Base-by-base conservation (phyloP, 1,284 basidiomycete species). In the Gymnopus androsaceus region DNA sequence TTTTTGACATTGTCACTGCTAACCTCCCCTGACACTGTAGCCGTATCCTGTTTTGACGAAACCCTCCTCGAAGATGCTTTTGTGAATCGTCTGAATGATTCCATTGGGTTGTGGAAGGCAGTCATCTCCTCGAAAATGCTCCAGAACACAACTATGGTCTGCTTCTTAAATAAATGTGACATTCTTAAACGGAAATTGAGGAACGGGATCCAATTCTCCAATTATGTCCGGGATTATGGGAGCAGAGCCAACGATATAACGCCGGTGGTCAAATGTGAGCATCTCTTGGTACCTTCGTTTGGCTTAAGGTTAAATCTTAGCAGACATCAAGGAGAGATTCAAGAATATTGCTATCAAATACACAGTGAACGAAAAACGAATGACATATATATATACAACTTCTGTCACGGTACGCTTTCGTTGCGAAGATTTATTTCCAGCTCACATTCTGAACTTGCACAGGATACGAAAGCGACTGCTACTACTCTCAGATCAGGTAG, bases 151-250 rank as follows among this genome's bases (percentile, higher is more conserved):
- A 80, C 79, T 41, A 68, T 87, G 56, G 78, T 88, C 47, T 71
- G 86, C 31, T 88, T 87, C 70, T 73, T 88, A 62, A 88, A 88
- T 68, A 88, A 87, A 65, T 81, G 75, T 61, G 85, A 87, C 62
- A 69, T 78, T 40, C 63, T 82, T n/a, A 67, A 72, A 55, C 60
- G 64, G 60, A 77, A 77, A 64, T 61, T 76, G 36, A 51, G 58
- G 33, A 53, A 51, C 21, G 74, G 74, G 9, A 64, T 70, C 19
- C 55, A 62, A 48, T 66, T 75, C 38, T 66, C 58, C 21, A 66
- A 67, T 45, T 75, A 67, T 58, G 65, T 75, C 23, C 66, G 68
- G 23, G 69, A 67, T 47, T 76, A 69, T 62, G 44, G 48, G 25
- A 65, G 70, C 44, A 21, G 23, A 19, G 36, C 52, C 6, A 75